These are phyloP conservation scores for Geotrichum klebahnii DNA, from an alignment of 1,139 yeast species.

Conservation along the genomic window DNA sequence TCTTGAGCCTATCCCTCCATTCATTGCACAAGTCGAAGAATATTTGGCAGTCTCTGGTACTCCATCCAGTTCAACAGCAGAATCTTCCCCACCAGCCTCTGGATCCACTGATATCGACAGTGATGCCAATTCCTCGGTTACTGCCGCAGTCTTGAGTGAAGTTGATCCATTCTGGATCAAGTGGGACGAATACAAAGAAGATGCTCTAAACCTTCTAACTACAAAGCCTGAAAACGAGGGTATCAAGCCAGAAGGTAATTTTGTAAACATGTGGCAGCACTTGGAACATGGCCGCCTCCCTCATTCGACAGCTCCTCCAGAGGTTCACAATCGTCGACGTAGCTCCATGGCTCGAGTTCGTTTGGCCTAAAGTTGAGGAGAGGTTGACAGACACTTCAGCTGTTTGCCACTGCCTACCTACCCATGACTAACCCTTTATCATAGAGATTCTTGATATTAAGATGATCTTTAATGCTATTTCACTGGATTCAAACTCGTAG, in stretches of 20 bases:
- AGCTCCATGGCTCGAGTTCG: slow-evolving; percentile 20
- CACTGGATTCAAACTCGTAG: too few relatives aligned
- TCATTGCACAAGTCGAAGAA: slow-evolving; percentile 8
- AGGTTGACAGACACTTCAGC: too few relatives aligned
- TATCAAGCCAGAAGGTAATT: slow-evolving; percentile 13
- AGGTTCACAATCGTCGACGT: slow-evolving; percentile 10
- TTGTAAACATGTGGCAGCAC: slow-evolving; percentile 19
- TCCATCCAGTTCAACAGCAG: neutral
- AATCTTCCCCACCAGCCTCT: neutral
- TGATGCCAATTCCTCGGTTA: neutral
- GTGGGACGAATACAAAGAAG: slow-evolving; percentile 21
- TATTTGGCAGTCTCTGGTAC: neutral
- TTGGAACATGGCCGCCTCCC: slow-evolving; percentile 19
- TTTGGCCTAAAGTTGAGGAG: slow-evolving; percentile 13
- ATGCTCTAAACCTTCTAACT: slow-evolving; percentile 16
- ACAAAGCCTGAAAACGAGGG: slow-evolving; percentile 13
- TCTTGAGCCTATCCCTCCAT: slow-evolving; percentile 14
- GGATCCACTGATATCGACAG: neutral
- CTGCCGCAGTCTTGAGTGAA: neutral
- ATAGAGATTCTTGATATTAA: too few relatives aligned
- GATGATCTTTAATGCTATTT: too few relatives aligned
- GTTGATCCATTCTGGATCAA: slow-evolving; percentile 17
- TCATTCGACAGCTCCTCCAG: slow-evolving; percentile 19
- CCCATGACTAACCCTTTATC: too few relatives aligned
- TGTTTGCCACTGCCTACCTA: too few relatives aligned